A percentile compares a stretch with the other conserved stretches of the same genome.
Evolutionary conservation across 1,284 basidiomycete genomes (phyloP).

Genomic region (Pholiota adiposa): DNA sequence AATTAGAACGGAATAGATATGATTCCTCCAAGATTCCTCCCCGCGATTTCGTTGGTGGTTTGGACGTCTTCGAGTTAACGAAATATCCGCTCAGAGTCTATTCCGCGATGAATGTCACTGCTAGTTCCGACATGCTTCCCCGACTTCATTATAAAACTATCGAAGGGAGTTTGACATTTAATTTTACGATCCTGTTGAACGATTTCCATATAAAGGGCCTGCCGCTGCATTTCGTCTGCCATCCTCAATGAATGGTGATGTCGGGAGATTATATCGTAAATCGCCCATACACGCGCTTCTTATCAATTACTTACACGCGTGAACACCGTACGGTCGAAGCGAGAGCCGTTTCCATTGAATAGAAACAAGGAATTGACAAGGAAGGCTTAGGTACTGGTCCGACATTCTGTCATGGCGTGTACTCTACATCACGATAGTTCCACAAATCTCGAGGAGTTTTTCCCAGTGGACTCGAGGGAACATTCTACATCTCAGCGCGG

Average conservation of each 20-base stretch:
- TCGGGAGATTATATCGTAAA: background rate
- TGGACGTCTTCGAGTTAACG: too few relatives aligned
- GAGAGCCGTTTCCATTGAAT: background rate
- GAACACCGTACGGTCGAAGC: background rate
- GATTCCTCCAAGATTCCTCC: background rate
- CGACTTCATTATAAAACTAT: background rate
- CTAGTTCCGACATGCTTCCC: too few relatives aligned
- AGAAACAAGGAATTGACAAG: background rate
- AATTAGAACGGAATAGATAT: background rate
- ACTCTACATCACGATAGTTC: too few relatives aligned
- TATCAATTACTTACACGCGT: background rate
- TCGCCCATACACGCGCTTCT: background rate
- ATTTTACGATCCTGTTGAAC: background rate
- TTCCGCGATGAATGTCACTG: too few relatives aligned
- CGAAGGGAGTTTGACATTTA: background rate
- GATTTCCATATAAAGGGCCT: background rate
- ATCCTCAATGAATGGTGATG: background rate
- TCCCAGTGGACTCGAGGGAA: background rate
- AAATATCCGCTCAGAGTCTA: too few relatives aligned
- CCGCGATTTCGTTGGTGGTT: too few relatives aligned
- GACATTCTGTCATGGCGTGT: background rate
- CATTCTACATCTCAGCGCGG: background rate
- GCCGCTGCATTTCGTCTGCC: background rate
- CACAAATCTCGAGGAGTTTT: background rate
- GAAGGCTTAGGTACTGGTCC: too few relatives aligned